Base-by-base conservation (phyloP, 805 yeast genomes). In the Starmera caribaea region DNA sequence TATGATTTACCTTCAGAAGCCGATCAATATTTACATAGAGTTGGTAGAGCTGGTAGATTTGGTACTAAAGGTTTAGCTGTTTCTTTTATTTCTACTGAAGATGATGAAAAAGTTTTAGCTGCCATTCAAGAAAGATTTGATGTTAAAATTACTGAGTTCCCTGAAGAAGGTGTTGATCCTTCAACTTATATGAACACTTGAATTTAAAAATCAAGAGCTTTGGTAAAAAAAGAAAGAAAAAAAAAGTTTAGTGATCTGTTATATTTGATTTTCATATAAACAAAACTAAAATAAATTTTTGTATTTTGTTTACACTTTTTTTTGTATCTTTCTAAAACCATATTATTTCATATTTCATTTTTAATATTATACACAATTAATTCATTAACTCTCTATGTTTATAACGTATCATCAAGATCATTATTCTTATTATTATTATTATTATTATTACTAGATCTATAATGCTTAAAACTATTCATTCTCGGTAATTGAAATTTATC, bases 31-130 rank as follows among this genome's bases (percentile, higher is more conserved):
- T 77, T 90, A 62, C 98, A 90, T 73, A 87, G 98, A 73, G 98
- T 90, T 47, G 98, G 98, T 61, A 88, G 98, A 79, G 98, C 98
- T 52, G 98, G 98, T 69, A 89, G 98, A 76, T 90, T 90, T 57
- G 98, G 98, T 73, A 90, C 98, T 61, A 90, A 90, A 72, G 98
- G 98, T 71, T 79, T 92, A 55, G 95, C 97, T 39, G 75, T 92
- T 43, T 86, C 96, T 33, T 85, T 90, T 49, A 92, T 92, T 40
- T 73, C 92, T 34, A 73, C 80, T 43, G 83, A 79, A 55, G 90
- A 80, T 48, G 98, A 92, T 60, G 88, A 87, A 65, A 86, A 81
- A 67, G 84, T 89, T 34, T 74, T 92, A 63, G 83, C 75, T 57
- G 82, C 87, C 68, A 92, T 92, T 61, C 98, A 92, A 73, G 94